Evolutionary conservation across 73 alveolate species (phyloP), one percentile per base, ranked within the genome.

Genomic region (Paramecium biaurelia): DNA sequence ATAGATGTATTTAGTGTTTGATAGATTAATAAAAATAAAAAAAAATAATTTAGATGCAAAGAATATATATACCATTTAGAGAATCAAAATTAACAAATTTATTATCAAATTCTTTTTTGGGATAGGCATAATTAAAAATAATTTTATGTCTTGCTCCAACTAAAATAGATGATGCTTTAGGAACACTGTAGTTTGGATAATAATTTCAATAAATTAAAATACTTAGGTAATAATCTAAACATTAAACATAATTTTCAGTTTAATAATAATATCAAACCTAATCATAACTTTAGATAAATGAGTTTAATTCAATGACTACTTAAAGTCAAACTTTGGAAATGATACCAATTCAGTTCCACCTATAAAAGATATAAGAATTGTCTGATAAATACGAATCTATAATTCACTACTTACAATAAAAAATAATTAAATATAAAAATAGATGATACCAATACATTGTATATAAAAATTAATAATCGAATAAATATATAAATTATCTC

Each of bases 1-100:
- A 79, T 8, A 38, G 90, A 43, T 79, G 90, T 26, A 41, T 79
- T 5, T 23, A 38, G 7, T 79, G 86, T 38, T 12, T 42, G 47
- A 12, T 79, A 2, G 90, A 79, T 23, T 79, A 41, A 24, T 72
- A 72, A 42, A 72, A 72, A 37, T 24, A 32, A 35, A 72, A 72
- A 37, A 72, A 72, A 34, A 20, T 72, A 72, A 21, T 23, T 38
- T 30, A 79, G 68, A 53, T 53, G 28, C 45, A 45, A 28, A 43
- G 32, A 79, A 41, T 24, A 24, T 79, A 79, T 21, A 79, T 79
- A 11, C 90, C 90, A 9, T 41, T 79, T 79, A 38, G 90, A 21
- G 90, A 79, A 43, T 79, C 90, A n/a, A 79, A 79, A 45, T 47
- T 79, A 9, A 79, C 90, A 12, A 41, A 38, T 30, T 30, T 79